Evolutionary conservation across 2,329 filamentous ascomycete genomes (phyloP).

Genomic region (Aspergillus hiratsukae): DNA sequence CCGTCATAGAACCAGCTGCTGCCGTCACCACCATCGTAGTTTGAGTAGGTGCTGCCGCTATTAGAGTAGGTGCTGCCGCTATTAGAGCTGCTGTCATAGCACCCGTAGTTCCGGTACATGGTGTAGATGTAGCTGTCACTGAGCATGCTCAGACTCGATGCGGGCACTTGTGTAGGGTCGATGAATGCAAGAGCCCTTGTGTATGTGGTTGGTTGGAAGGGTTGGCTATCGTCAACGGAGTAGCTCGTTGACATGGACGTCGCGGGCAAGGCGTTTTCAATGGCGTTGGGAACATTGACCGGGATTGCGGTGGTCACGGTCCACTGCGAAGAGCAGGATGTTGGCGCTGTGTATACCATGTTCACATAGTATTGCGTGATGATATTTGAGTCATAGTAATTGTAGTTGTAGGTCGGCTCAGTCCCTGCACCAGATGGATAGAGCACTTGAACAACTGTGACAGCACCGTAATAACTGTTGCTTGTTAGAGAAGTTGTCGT

Average conservation of each 20-base stretch:
- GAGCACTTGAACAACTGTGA: conserved; percentile 24
- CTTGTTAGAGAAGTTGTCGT: conserved; percentile 20
- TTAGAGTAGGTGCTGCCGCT: not conserved
- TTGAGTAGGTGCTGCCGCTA: not conserved
- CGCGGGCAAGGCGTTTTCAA: conserved; percentile 16
- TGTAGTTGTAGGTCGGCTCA: not conserved
- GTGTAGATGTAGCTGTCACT: conserved; percentile 15
- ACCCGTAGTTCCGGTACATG: conserved; percentile 13
- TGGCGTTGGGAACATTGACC: conserved; percentile 13
- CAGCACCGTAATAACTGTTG: conserved; percentile 7
- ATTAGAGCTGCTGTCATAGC: conserved; percentile 7
- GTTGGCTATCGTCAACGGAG: conserved; percentile 16
- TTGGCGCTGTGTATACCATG: conserved; percentile 24
- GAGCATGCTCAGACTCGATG: conserved; percentile 13
- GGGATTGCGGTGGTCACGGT: conserved; percentile 19
- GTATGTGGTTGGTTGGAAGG: conserved; percentile 24
- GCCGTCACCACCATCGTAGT: conserved; percentile 10
- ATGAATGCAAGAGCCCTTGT: conserved; percentile 23
- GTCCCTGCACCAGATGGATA: conserved; percentile 23
- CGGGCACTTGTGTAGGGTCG: conserved; percentile 27
- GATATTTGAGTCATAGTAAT: conserved; percentile 3
- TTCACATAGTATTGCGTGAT: conserved; percentile 24
- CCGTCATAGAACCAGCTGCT: conserved; percentile 20
- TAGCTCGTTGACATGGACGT: conserved; percentile 19
- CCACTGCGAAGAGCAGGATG: conserved; percentile 25